Evolutionary conservation across 371 early-diverging fungal genomes (phyloP), one percentile per base, ranked within the genome.

Genomic region (Syncephalastrum monosporum): DNA sequence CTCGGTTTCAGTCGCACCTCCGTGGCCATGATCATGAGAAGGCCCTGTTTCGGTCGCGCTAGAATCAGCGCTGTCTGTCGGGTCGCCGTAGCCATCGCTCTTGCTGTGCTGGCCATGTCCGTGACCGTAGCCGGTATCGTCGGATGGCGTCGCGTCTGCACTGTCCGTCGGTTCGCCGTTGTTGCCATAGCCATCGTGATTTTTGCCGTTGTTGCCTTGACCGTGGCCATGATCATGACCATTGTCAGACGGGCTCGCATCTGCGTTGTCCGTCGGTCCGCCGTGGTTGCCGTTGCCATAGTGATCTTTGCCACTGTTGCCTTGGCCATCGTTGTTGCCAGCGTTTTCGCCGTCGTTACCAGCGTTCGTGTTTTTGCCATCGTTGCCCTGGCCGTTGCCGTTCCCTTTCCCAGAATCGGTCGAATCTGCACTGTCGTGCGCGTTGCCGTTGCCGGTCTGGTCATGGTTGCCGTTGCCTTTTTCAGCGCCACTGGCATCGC

Each of bases 231-330:
- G 5, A 27, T 7, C 27, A 27, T 21, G 21, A 21, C 25, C 50
- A 19, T 29, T 7, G 50, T 50, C 27, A 25, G 21, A n/a, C 17
- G 50, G 27, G 50, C 38, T 33, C 38, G 38, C 38, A 33, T 10
- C 38, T 2, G 10, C 38, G 38, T 10, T 33, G 12, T 33, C 38
- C 10, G 38, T 33, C 38, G 29, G 1, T 29, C 3, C 29, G 29
- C 8, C 38, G 0, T 33, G 33, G 51, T 51, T 25, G 8, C 51
- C 51, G 10, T 51, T 17, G 27, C 19, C 51, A 5, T 10, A 4
- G 17, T 49, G 24, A 24, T 51, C 51, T 27, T 19, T 29, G 25
- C 43, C 29, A 21, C 15, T 42, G 23, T 49, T 51, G 33, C 45
- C 45, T 7, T 38, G 19, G 7, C 53, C 53, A 13, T 33, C 3